A percentile compares a stretch with the other conserved stretches of the same genome.
Conservation (phyloP, 148 eudicot species). For the Hydrangea macrophylla region DNA sequence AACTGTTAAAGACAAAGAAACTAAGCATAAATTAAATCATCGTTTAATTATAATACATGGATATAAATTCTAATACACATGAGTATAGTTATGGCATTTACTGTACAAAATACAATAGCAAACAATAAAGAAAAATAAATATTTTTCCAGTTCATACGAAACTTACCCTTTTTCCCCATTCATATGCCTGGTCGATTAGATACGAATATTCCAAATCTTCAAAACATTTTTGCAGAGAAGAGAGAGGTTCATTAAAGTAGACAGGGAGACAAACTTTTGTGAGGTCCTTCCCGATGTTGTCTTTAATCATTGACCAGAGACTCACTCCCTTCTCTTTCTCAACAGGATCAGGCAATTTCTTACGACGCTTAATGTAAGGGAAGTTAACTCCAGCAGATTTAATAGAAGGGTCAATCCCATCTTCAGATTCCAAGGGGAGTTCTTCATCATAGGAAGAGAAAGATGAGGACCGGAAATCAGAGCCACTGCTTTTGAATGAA, state of each 20-base stretch:
- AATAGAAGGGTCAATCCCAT: constrained; percentile 48
- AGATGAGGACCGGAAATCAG: constrained; percentile 63
- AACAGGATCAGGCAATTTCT: constrained; percentile 73
- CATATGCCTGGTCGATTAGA: constrained; percentile 73
- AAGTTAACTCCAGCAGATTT: constrained; percentile 49
- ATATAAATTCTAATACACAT: background rate
- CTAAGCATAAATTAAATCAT: background rate
- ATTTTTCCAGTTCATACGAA: background rate
- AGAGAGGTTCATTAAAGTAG: constrained; percentile 80
- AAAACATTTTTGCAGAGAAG: constrained; percentile 74
- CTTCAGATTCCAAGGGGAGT: constrained; percentile 40
- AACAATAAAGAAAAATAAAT: background rate
- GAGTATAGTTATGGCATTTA: background rate
- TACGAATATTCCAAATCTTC: constrained; percentile 86
- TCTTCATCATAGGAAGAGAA: constrained; percentile 68
- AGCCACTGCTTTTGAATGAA: constrained; percentile 64
- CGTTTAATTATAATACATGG: background rate
- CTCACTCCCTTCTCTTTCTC: constrained; percentile 86
- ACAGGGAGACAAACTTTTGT: constrained; percentile 89
- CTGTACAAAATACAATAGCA: background rate
- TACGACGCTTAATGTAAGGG: constrained; percentile 61
- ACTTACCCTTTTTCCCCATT: constrained; percentile 71
- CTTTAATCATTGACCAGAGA: constrained; percentile 89
- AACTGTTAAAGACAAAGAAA: background rate
- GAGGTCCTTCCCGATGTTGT: constrained; percentile 82